These are phyloP conservation scores for Ceratocystis eucalypticola DNA, from an alignment of 2,329 filamentous ascomycete genomes.

Conservation along the genomic window DNA sequence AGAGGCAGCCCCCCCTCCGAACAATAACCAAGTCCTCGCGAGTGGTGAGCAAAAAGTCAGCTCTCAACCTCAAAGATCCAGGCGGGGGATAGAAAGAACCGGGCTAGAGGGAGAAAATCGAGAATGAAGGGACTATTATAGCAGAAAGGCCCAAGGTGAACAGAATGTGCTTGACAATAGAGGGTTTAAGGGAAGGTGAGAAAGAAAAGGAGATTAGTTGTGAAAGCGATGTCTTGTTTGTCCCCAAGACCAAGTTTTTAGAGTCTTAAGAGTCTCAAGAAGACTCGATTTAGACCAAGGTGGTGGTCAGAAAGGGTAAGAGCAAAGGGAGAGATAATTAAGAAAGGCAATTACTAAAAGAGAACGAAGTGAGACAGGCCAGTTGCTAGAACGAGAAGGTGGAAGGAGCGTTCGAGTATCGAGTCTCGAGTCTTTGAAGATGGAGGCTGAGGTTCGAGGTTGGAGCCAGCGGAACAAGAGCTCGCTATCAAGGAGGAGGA, in stretches of 20 bases:
- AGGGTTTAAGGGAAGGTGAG: constrained; percentile 13
- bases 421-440: neutral
- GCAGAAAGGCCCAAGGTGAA: neutral
- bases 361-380: constrained; percentile 1
- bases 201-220: constrained; percentile 14
- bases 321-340: constrained; percentile 3
- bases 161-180: constrained; percentile 18
- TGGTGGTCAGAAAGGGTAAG: constrained; percentile 4
- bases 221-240: neutral
- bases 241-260: neutral
- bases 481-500: neutral
- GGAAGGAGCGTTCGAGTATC: neutral
- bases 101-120: constrained; percentile 9
- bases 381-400: constrained; percentile 4
- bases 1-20: neutral
- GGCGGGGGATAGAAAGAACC: constrained; percentile 2
- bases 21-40: neutral
- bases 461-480: neutral
- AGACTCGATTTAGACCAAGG: neutral
- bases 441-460: neutral
- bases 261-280: neutral
- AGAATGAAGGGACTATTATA: constrained; percentile 19
- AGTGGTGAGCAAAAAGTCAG: neutral
- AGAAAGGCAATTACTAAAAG: neutral
- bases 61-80: constrained; percentile 2